Conservation (phyloP, 805 yeast genomes). For the Candida germanica region DNA sequence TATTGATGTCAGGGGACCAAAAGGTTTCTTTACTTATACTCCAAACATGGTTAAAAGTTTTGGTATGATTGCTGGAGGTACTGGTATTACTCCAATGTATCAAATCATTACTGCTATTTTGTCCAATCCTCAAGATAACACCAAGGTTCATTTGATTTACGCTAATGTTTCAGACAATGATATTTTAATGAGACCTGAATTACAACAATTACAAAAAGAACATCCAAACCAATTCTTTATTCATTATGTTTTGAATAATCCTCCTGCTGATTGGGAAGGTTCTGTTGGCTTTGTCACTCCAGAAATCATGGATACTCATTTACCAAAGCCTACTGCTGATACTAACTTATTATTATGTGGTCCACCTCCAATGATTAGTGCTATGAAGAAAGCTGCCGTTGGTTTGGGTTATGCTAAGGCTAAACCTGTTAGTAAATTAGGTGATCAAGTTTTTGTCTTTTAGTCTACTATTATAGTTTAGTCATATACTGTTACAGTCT, state of each 20-base stretch:
- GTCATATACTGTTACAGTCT: too few species aligned
- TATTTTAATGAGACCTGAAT: slow-evolving; percentile 74
- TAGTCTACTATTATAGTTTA: too few species aligned
- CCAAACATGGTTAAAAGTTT: slow-evolving; percentile 73
- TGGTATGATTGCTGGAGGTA: slow-evolving; percentile 95
- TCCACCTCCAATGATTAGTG: slow-evolving; percentile 88
- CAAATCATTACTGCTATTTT: slow-evolving; percentile 84
- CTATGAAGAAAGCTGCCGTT: slow-evolving; percentile 74
- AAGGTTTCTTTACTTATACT: slow-evolving; percentile 79
- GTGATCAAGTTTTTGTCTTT: slow-evolving; percentile 87
- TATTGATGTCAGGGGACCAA: slow-evolving; percentile 83
- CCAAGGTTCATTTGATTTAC: slow-evolving; percentile 70
- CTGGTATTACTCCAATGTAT: slow-evolving; percentile 95
- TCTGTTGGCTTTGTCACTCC: slow-evolving; percentile 77
- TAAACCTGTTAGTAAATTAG: slow-evolving; percentile 82
- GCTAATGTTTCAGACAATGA: slow-evolving; percentile 82
- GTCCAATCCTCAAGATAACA: slow-evolving; percentile 71
- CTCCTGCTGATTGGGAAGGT: slow-evolving; percentile 73
- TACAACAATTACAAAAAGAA: slow-evolving; percentile 58
- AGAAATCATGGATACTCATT: slow-evolving; percentile 60
- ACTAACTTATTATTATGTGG: slow-evolving; percentile 83
- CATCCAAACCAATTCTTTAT: slow-evolving; percentile 61
- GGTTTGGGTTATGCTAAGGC: slow-evolving; percentile 80
- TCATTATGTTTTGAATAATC: slow-evolving; percentile 71
- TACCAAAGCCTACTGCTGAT: slow-evolving; percentile 60